Conservation (phyloP, 2,329 filamentous ascomycete species). For the Fusarium aywerte region DNA sequence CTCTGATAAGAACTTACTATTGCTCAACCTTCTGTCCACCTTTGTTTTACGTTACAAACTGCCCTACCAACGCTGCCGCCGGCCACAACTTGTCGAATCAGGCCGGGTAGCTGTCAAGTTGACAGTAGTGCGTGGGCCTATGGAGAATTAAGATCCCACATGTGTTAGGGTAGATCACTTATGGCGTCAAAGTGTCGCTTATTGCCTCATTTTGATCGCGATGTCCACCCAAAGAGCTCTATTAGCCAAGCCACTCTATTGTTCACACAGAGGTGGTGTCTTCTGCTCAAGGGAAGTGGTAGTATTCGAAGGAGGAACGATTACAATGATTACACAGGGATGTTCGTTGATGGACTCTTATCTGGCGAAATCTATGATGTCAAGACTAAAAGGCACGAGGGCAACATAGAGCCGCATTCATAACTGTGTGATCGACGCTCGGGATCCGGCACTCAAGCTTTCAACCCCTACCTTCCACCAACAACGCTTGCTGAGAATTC, state of each 20-base stretch:
- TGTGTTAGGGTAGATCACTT: neutral
- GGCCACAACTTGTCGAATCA: rapidly evolving
- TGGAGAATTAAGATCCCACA: neutral
- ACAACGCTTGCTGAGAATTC: neutral
- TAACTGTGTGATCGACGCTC: neutral
- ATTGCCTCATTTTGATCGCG: neutral
- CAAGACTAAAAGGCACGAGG: rapidly evolving
- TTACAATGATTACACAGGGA: neutral
- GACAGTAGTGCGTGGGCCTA: neutral
- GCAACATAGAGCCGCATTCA: rapidly evolving
- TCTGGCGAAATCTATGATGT: neutral
- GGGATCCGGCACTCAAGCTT: neutral
- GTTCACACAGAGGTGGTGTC: no score
- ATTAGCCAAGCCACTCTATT: neutral
- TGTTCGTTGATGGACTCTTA: no score
- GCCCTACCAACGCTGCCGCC: neutral
- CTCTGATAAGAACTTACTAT: neutral
- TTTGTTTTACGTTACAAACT: neutral
- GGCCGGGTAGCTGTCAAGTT: neutral
- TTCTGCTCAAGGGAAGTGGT: neutral
- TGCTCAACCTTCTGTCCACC: neutral
- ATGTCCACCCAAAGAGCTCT: neutral
- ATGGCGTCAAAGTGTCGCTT: no score
- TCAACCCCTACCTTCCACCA: neutral
- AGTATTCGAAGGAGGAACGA: neutral